These are phyloP conservation scores for Clonostachys sp. DNA, from an alignment of 2,329 filamentous ascomycete genomes.

Conservation along the genomic window DNA sequence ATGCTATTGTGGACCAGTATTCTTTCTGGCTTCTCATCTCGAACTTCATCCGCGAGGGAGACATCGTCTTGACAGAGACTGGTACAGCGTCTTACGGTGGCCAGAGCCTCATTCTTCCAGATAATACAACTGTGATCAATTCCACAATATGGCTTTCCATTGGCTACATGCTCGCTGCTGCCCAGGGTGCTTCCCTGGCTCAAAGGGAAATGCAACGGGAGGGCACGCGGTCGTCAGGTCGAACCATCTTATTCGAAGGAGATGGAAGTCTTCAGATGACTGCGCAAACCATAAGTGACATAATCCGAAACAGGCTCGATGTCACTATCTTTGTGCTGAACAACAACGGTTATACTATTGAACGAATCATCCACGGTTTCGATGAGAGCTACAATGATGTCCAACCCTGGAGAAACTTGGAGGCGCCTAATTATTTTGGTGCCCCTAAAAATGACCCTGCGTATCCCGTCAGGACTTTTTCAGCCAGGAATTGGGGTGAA, in stretches of 20 bases:
- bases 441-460: conserved; percentile 52
- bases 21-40: conserved; percentile 77
- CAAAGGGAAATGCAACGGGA: no score
- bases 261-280: conserved; percentile 86
- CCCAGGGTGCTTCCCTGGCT: conserved; percentile 66
- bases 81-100: conserved; percentile 87
- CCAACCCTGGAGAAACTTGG: conserved; percentile 67
- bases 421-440: conserved; percentile 64
- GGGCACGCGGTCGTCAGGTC: conserved; percentile 51
- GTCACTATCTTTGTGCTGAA: conserved; percentile 83
- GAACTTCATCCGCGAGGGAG: conserved; percentile 65
- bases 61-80: conserved; percentile 82
- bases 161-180: conserved; percentile 55
- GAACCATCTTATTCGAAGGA: conserved; percentile 83
- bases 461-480: conserved; percentile 65
- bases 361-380: conserved; percentile 83
- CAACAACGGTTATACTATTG: conserved; percentile 87
- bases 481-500: no score
- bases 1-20: conserved; percentile 64
- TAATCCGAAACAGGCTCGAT: conserved; percentile 69
- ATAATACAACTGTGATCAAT: conserved; percentile 71
- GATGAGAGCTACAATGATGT: conserved; percentile 79
- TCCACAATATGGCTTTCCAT: conserved; percentile 72
- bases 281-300: conserved; percentile 78
- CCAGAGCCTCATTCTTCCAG: conserved; percentile 77